Percentiles rank a stretch among this genome's conserved stretches.
Conservation (phyloP, 163 green algal genomes). For the Volvox carteri region DNA sequence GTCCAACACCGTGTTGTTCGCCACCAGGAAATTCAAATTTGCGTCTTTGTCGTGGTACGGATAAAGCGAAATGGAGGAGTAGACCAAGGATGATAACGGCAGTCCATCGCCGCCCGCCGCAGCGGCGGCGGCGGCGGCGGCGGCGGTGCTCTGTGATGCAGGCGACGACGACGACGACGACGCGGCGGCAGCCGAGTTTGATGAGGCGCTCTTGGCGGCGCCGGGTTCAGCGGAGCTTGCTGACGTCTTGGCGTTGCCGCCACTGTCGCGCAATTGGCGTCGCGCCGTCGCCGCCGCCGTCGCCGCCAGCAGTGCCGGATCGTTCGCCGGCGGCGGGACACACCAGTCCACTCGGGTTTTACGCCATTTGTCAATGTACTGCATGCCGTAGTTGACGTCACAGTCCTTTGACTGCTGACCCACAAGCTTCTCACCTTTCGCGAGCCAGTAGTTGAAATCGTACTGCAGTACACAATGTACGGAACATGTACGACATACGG, state of each 20-base stretch:
- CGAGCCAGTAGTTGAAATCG: constrained; percentile 33
- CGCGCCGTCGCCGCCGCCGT: background rate
- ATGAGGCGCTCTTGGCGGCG: background rate
- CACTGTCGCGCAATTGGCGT: background rate
- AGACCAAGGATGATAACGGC: background rate
- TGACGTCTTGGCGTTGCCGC: too few species aligned
- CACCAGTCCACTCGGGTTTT: background rate
- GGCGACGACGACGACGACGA: too few species aligned
- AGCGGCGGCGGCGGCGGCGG: background rate
- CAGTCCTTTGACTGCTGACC: constrained; percentile 11
- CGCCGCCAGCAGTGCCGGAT: background rate
- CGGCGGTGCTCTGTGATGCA: background rate
- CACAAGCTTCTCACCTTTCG: background rate
- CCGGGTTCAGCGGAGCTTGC: background rate
- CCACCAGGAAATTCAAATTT: background rate
- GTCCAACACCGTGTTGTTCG: constrained; percentile 15
- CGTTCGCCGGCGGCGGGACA: background rate
- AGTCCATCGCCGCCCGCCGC: background rate
- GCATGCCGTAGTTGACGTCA: background rate
- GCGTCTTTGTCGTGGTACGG: constrained; percentile 20
- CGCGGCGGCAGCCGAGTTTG: too few species aligned
- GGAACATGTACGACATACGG: too few species aligned
- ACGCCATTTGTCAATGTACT: constrained; percentile 29
- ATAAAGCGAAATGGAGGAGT: background rate
- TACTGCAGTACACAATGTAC: constrained; percentile 16